phyloP scores from a whole-genome alignment of 23 red algal species.

The Gracilaria gracilis region DNA sequence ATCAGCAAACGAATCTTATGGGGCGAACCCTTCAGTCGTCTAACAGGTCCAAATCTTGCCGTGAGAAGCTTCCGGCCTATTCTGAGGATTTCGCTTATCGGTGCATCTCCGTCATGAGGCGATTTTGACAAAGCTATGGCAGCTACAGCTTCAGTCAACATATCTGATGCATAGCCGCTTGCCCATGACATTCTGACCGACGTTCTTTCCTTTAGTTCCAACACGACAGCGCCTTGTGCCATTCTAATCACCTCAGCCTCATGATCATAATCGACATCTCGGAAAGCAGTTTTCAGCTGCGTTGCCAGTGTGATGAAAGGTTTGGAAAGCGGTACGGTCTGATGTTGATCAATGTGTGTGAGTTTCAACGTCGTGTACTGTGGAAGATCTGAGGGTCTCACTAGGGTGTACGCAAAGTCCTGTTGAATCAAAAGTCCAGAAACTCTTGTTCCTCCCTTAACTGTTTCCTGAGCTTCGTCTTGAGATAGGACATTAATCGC shows the following conservation, averaged over 20 bases:
- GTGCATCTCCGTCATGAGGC: slow-evolving; percentile 47
- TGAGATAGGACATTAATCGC: slow-evolving; percentile 90
- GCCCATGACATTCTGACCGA: slow-evolving; percentile 78
- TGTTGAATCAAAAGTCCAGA: slow-evolving; percentile 91
- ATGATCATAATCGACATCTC: slow-evolving; percentile 65
- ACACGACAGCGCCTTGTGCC: slow-evolving; percentile 43
- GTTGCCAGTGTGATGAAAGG: slow-evolving; percentile 72
- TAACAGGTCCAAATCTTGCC: slow-evolving; percentile 85
- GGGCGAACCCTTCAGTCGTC: slow-evolving; percentile 45
- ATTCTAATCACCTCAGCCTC: slow-evolving; percentile 46
- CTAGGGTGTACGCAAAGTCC: slow-evolving; percentile 92
- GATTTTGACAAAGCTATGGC: slow-evolving; percentile 65
- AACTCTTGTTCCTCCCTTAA: slow-evolving; percentile 76
- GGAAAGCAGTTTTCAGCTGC: slow-evolving; percentile 79
- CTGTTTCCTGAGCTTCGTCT: slow-evolving; percentile 27
- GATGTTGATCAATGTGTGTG: slow-evolving; percentile 83
- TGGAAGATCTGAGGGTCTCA: slow-evolving; percentile 84
- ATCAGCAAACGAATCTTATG: slow-evolving; percentile 70
- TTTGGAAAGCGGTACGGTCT: slow-evolving; percentile 72
- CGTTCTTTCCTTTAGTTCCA: slow-evolving; percentile 50
- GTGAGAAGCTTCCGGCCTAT: slow-evolving; percentile 81
- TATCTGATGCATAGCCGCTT: slow-evolving; percentile 71
- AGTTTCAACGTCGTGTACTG: slow-evolving; percentile 89
- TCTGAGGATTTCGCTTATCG: slow-evolving; percentile 54
- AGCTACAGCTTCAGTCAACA: slow-evolving; percentile 72